A percentile compares a stretch with the other conserved stretches of the same genome.
These are phyloP conservation scores for Copromyces sp. DNA, from an alignment of 495 filamentous ascomycete species.

Conservation along the genomic window DNA sequence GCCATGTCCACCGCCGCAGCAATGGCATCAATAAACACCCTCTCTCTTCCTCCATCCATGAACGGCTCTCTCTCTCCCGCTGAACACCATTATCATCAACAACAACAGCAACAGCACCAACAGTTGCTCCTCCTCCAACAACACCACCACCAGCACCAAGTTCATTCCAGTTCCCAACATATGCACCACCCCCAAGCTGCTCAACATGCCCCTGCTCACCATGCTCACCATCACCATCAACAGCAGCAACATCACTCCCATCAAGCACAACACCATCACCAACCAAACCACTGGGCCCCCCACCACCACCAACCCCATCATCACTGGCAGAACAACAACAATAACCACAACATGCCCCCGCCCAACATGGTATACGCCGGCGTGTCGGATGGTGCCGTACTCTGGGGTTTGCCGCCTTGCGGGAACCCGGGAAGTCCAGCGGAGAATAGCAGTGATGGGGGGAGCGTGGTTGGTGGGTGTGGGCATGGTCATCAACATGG, in stretches of 20 bases:
- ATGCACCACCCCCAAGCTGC: neutral
- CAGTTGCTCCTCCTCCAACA: neutral
- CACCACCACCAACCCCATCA: neutral
- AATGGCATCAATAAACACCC: neutral
- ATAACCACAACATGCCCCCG: slow-evolving; percentile 2
- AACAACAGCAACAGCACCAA: neutral
- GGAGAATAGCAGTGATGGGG: slow-evolving; percentile 24
- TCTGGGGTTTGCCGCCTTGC: slow-evolving; percentile 31
- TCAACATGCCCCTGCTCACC: neutral
- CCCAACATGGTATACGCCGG: slow-evolving; percentile 34
- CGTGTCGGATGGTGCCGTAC: slow-evolving; percentile 34
- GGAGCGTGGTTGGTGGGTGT: slow-evolving; percentile 15
- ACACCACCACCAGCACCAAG: neutral
- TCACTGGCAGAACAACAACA: neutral
- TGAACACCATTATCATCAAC: neutral
- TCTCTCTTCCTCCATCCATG: neutral
- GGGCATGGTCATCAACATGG: neutral
- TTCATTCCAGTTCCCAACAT: neutral
- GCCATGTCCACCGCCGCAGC: neutral
- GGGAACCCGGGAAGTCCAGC: slow-evolving; percentile 17
- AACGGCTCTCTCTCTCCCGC: neutral
- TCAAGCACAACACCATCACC: slow-evolving; percentile 10
- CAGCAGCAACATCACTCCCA: neutral
- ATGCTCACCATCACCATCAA: neutral
- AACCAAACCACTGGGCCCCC: neutral